Evolutionary conservation across 2,329 filamentous ascomycete genomes (phyloP), one percentile per base, ranked within the genome.

Genomic region (Calonectria multiphialidica): DNA sequence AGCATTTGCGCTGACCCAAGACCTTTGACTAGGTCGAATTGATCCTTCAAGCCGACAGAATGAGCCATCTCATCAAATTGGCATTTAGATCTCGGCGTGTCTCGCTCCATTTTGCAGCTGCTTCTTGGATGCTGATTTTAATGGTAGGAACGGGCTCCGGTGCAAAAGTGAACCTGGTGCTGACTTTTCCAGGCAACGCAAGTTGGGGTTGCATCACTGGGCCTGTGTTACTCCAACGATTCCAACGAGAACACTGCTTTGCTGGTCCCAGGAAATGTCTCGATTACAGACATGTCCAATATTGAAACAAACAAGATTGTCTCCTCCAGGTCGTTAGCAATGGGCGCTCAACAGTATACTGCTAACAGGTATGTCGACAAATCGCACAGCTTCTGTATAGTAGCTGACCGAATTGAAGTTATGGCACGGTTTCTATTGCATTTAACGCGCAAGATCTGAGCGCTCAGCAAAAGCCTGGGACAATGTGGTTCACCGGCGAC

Each of bases 171-270:
- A 5, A 5, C 35, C 10, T 2, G 10, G 28, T 35, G 7, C 25
- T 35, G 2, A 70, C 18, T 1, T 7, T 12, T 23, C 1, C 35
- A 86, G 85, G 80, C 79, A 21, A 82, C 85, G 3, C 86, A 88
- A 80, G 78, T 85, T 42, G 85, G 82, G 3, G 78, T 88, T 9
- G 86, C 86, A 0, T 82, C 83, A 37, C 76, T 88, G 0, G 84
- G 83, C 23, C 77, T 88, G 2, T 84, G 83, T 1, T 88, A 87
- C 70, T 81, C 84, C 1, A 83, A 85, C 50, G 85, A 86, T 18
- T 74, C 81, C 2, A 82, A 84, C n/a, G 79, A 82, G 23, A 79
- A 76, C 0, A 61, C 76, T 1, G 80, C 84, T 4, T 71, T 86
- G 6, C 78, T 83, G 1, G 74, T 59, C 1, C 75, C 79, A 0